Evolutionary conservation across 345 rosid genomes (phyloP), one percentile per base, ranked within the genome.

Genomic region (Carallia brachiata): DNA sequence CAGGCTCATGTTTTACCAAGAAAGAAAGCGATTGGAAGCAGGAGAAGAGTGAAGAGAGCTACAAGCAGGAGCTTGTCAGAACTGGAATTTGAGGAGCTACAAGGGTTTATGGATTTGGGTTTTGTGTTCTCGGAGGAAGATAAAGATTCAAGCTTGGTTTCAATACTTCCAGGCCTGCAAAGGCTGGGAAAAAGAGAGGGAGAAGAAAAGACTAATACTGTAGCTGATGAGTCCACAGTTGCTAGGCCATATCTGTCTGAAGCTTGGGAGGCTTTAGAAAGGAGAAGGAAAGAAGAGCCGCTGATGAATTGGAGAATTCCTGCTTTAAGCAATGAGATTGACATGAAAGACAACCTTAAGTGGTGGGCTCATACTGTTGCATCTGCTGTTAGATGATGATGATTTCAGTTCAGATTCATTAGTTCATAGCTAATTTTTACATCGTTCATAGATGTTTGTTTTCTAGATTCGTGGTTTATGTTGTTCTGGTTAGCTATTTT

Each of bases 91-190:
- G 85, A 88, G 54, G 98, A 93, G 84, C 73, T 89, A 6, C 82
- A 86, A 79, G 98, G 97, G 81, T 87, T 93, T 79, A 85, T 84
- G 85, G 98, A 93, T 87, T 78, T 93, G 47, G 98, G 98, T 17
- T 90, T 93, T 75, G 91, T 90, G 36, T 93, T 93, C 77, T 83
- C 92, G 0, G 90, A 88, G 75, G 86, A 89, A 73, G 97, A 88
- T 74, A 84, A 76, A 40, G 82, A 89, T 52, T 84, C 94, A 54
- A 84, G 81, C 73, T 77, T 93, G 85, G 87, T 83, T 8, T 83
- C 86, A 68, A 88, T 93, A 65, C 73, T 91, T 74, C 98, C 96
- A 0, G 98, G 94, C 6, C 63, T 91, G 56, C 88, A 86, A 61
- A 83, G 87, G 69, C 62, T 87, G 52, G 85, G 87, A 13, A 85